phyloP scores from a whole-genome alignment of 208 protist species.

The Acanthamoeba sp. region DNA sequence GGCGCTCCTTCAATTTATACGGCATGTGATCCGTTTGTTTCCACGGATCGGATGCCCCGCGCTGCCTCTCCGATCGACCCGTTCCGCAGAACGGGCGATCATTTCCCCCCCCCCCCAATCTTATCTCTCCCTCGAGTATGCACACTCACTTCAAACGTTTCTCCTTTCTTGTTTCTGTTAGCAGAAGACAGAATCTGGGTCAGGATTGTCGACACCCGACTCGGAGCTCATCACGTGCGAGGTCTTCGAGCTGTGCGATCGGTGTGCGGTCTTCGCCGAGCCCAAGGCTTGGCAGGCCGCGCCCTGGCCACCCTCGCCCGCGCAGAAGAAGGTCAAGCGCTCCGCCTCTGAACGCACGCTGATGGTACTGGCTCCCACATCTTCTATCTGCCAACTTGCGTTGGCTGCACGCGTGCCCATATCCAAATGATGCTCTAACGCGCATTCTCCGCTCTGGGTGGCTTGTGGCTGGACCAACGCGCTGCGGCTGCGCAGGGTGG shows the following conservation, averaged over 20 bases:
- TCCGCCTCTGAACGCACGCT: not conserved
- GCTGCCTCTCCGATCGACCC: not conserved
- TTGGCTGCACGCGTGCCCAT: too few species aligned
- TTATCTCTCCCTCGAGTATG: not conserved
- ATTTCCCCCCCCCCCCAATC: not conserved
- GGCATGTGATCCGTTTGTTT: not conserved
- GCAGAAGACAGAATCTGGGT: not conserved
- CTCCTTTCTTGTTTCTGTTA: too few species aligned
- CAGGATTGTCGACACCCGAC: not conserved
- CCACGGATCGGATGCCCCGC: not conserved
- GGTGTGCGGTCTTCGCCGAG: not conserved
- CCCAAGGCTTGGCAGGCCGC: slow-evolving; percentile 42
- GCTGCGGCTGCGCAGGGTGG: slow-evolving; percentile 4
- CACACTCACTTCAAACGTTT: too few species aligned
- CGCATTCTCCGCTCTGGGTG: too few species aligned
- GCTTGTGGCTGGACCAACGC: too few species aligned
- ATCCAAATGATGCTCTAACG: too few species aligned
- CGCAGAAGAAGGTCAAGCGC: slow-evolving; percentile 18
- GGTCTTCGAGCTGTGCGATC: slow-evolving; percentile 36
- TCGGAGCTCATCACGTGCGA: slow-evolving; percentile 4
- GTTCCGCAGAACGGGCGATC: not conserved
- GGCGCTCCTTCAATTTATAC: not conserved
- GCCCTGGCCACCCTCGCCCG: slow-evolving; percentile 13
- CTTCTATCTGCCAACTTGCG: not conserved
- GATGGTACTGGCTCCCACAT: not conserved